phyloP scores from a whole-genome alignment of 371 early-diverging fungal genomes.

The Apophysomyces elegans region DNA sequence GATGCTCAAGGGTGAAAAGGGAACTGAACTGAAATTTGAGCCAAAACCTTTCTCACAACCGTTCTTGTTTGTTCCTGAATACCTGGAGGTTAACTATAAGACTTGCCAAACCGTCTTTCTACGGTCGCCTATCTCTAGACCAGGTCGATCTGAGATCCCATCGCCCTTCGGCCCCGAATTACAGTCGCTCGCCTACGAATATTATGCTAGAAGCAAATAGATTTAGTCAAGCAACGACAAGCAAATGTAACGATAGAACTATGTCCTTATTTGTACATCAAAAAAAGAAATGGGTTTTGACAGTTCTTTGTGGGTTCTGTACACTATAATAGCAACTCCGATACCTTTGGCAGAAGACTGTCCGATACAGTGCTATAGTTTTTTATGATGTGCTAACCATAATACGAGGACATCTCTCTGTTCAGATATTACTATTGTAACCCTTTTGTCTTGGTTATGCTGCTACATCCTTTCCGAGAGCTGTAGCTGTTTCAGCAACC shows the following conservation, averaged over 20 bases:
- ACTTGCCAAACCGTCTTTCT: conserved; percentile 90
- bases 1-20: conserved; percentile 67
- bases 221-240: neutral
- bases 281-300: neutral
- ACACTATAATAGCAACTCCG: too few species aligned
- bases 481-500: too few species aligned
- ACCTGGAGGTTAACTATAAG: conserved; percentile 95
- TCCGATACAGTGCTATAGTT: too few species aligned
- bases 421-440: too few species aligned
- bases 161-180: conserved; percentile 90
- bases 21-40: conserved; percentile 67
- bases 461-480: too few species aligned
- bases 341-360: too few species aligned
- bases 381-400: too few species aligned
- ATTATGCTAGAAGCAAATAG: conserved; percentile 74
- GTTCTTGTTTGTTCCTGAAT: conserved; percentile 95
- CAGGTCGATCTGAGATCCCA: conserved; percentile 89
- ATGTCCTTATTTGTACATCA: conserved; percentile 5
- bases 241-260: neutral
- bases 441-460: too few species aligned
- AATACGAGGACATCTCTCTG: too few species aligned
- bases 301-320: too few species aligned
- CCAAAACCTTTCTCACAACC: conserved; percentile 87
- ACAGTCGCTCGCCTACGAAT: conserved; percentile 92
- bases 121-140: conserved; percentile 86